phyloP scores from a whole-genome alignment of 371 early-diverging fungal species.

The Haplosporangium sp. region DNA sequence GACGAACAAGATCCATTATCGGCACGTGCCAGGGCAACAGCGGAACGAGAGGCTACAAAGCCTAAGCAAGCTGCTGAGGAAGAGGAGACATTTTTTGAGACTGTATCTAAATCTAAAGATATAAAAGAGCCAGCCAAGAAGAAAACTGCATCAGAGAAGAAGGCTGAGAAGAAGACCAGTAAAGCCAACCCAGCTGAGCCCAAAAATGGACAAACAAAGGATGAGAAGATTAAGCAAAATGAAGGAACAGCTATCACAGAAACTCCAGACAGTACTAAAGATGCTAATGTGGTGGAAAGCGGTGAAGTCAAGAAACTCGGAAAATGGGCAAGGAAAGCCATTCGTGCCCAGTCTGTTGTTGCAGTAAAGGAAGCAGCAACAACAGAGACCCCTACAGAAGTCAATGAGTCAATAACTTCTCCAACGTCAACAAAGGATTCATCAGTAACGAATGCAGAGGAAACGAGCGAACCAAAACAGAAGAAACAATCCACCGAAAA shows the following conservation, averaged over 20 bases:
- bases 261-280: not conserved
- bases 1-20: constrained; percentile 30
- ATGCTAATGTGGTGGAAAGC: not conserved
- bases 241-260: constrained; percentile 1
- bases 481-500: constrained; percentile 11
- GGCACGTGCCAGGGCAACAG: constrained; percentile 43
- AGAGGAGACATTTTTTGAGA: constrained; percentile 47
- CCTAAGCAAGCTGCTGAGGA: constrained; percentile 16
- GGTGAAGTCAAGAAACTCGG: constrained; percentile 37
- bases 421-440: not conserved
- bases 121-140: constrained; percentile 8
- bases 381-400: not conserved
- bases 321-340: constrained; percentile 52
- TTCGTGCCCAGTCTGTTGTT: constrained; percentile 26
- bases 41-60: constrained; percentile 26
- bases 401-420: too few relatives aligned
- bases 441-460: not conserved
- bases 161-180: not conserved
- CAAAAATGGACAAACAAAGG: constrained; percentile 7
- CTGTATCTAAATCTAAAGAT: constrained; percentile 25
- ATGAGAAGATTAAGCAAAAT: constrained; percentile 6
- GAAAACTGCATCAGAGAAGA: constrained; percentile 10
- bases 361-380: constrained; percentile 5
- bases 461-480: constrained; percentile 5
- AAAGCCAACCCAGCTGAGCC: constrained; percentile 1